Percentiles rank a stretch among this genome's conserved stretches.
Evolutionary conservation across 176 grass and related monocot species (phyloP).

Genomic region (Phyllostachys edulis): DNA sequence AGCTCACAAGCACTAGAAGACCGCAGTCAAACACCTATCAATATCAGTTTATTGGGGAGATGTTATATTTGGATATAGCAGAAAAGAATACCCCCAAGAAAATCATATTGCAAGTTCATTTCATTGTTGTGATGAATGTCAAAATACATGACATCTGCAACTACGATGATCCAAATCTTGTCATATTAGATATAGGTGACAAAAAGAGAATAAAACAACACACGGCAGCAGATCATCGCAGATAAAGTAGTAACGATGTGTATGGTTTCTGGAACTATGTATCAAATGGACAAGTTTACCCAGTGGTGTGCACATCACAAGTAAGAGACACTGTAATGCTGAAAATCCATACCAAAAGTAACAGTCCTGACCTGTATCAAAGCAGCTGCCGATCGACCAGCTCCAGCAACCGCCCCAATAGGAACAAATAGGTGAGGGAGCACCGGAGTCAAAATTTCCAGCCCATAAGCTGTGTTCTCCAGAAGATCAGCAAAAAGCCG

Average conservation of each 20-base stretch:
- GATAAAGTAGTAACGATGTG: background rate
- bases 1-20: background rate
- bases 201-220: background rate
- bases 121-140: background rate
- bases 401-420: conserved; percentile 76
- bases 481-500: conserved; percentile 78
- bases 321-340: background rate
- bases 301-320: background rate
- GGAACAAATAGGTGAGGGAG: conserved; percentile 93
- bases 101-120: background rate
- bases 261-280: background rate
- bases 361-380: conserved; percentile 68
- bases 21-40: background rate
- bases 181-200: background rate
- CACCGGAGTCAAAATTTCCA: conserved; percentile 89
- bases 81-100: background rate
- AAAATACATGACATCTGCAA: background rate
- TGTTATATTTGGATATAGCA: background rate
- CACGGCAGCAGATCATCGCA: background rate
- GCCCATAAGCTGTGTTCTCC: conserved; percentile 79
- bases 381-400: conserved; percentile 81
- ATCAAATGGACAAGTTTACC: background rate
- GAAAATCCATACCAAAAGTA: background rate
- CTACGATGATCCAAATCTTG: background rate
- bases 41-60: background rate